phyloP scores from a whole-genome alignment of 2,329 filamentous ascomycete species.

The Corniculantispora saksenae region DNA sequence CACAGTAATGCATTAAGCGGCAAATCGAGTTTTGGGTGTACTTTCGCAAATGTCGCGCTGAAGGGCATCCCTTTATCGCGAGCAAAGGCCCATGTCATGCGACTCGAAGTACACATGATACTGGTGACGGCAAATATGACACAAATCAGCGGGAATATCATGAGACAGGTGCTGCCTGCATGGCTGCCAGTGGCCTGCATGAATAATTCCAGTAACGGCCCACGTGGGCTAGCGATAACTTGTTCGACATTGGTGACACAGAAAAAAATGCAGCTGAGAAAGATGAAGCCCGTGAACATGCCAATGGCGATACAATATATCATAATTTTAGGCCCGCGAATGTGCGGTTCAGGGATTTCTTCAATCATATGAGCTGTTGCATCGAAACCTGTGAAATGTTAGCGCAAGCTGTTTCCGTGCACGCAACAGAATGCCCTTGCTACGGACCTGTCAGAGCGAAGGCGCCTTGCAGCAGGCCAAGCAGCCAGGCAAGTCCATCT shows the following conservation, averaged over 20 bases:
- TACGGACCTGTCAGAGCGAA: constrained; percentile 43
- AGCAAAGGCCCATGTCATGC: constrained; percentile 68
- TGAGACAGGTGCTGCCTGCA: constrained; percentile 62
- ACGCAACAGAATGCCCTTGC: neutral
- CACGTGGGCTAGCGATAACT: constrained; percentile 56
- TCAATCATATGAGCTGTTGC: constrained; percentile 53
- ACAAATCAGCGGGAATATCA: constrained; percentile 68
- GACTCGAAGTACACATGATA: constrained; percentile 65
- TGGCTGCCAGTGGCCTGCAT: constrained; percentile 62
- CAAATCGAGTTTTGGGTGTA: constrained; percentile 61
- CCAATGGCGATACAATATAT: constrained; percentile 65
- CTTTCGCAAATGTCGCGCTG: constrained; percentile 58
- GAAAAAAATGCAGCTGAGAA: constrained; percentile 65
- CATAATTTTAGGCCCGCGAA: constrained; percentile 66
- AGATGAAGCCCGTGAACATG: constrained; percentile 62
- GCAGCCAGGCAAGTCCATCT: constrained; percentile 61
- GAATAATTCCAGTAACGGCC: constrained; percentile 63
- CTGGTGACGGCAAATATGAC: constrained; percentile 62
- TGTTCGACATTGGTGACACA: constrained; percentile 58
- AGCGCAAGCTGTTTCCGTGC: neutral
- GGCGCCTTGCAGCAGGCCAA: constrained; percentile 54
- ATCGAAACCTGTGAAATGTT: constrained; percentile 40
- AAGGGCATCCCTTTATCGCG: constrained; percentile 65
- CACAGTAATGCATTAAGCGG: constrained; percentile 68
- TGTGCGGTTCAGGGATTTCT: constrained; percentile 58